A percentile compares a stretch with the other conserved stretches of the same genome.
phyloP scores from a whole-genome alignment of 768 basidiomycete species.

The Tricholoma furcatifolium region DNA sequence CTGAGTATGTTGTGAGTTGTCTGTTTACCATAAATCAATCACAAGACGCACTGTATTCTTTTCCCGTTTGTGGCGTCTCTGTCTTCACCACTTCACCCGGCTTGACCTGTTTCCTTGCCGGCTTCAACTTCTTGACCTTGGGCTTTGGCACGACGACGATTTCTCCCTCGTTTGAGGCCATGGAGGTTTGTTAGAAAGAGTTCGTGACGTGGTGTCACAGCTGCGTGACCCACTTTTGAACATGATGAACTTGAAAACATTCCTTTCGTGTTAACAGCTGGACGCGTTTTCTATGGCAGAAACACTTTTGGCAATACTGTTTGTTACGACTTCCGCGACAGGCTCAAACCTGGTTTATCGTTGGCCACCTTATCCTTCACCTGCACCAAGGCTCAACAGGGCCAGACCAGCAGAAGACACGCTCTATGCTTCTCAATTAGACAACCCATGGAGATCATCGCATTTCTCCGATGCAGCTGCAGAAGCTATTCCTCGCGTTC shows the following conservation, averaged over 20 bases:
- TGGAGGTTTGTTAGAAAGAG: conserved; percentile 16
- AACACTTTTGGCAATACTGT: conserved; percentile 74
- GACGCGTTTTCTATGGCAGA: conserved; percentile 55
- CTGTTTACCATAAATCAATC: not conserved
- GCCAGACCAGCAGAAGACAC: conserved; percentile 49
- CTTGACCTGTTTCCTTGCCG: conserved; percentile 93
- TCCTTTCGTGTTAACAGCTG: not conserved
- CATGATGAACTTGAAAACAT: not conserved
- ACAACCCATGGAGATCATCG: conserved; percentile 75
- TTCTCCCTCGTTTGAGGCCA: conserved; percentile 31
- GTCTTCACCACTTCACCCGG: conserved; percentile 87
- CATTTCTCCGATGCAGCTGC: conserved; percentile 39
- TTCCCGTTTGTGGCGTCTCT: conserved; percentile 88
- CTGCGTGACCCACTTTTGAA: not conserved
- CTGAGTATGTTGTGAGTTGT: conserved; percentile 34
- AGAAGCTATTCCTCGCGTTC: conserved; percentile 21
- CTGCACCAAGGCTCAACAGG: conserved; percentile 68
- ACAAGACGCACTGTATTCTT: conserved; percentile 83
- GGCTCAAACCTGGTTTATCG: conserved; percentile 77
- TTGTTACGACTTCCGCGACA: conserved; percentile 83
- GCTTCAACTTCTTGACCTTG: conserved; percentile 68
- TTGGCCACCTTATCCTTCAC: conserved; percentile 76
- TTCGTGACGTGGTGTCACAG: not conserved
- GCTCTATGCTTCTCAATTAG: conserved; percentile 49
- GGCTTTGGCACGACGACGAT: conserved; percentile 8